These are phyloP conservation scores for Bassia scoparia DNA, from an alignment of 148 eudicot species.

Conservation along the genomic window DNA sequence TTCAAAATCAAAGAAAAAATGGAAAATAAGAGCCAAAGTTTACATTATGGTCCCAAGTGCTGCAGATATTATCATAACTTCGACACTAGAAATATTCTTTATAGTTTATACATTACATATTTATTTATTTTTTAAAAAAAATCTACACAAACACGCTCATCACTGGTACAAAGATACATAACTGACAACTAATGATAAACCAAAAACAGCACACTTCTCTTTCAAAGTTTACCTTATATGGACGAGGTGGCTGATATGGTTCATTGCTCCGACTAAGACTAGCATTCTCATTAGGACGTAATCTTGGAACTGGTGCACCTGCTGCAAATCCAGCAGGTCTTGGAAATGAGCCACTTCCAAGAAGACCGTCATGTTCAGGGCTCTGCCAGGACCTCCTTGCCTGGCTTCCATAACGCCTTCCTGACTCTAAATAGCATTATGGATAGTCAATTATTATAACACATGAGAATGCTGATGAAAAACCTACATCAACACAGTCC, in stretches of 20 bases:
- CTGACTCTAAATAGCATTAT: slow-evolving; percentile 50
- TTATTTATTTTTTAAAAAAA: too few species aligned
- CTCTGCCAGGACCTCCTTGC: slow-evolving; percentile 70
- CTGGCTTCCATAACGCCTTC: slow-evolving; percentile 56
- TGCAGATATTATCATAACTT: neutral
- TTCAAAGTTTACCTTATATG: slow-evolving; percentile 60
- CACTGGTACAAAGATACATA: too few species aligned
- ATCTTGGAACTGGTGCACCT: slow-evolving; percentile 55
- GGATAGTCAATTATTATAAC: slow-evolving; percentile 1
- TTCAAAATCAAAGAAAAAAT: neutral
- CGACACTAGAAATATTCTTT: neutral
- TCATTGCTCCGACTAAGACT: slow-evolving; percentile 70
- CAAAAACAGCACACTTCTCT: slow-evolving; percentile 1
- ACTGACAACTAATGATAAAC: neutral
- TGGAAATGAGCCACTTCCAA: slow-evolving; percentile 95
- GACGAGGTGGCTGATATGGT: slow-evolving; percentile 98
- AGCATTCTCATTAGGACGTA: slow-evolving; percentile 47
- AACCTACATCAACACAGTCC: slow-evolving; percentile 6
- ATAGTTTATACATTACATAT: neutral
- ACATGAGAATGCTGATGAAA: neutral
- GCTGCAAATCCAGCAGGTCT: slow-evolving; percentile 74
- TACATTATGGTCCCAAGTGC: neutral
- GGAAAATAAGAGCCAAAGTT: neutral
- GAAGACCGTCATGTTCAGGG: slow-evolving; percentile 95
- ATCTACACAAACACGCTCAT: too few species aligned